These are phyloP conservation scores for Fistulifera solaris DNA, from an alignment of 108 stramenopile genomes.

Conservation along the genomic window DNA sequence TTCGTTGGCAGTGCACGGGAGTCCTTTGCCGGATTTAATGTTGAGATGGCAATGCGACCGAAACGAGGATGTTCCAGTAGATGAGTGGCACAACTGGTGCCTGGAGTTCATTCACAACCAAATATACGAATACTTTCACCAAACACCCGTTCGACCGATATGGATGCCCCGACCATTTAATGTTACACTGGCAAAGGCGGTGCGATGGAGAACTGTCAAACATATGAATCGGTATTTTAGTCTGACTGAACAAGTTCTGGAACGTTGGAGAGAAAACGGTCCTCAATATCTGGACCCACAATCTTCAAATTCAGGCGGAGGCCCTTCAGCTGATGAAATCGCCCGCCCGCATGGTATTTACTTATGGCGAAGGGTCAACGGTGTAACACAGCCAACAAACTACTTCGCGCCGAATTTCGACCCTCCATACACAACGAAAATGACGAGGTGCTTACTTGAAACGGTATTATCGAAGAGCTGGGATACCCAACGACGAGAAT, in stretches of 20 bases:
- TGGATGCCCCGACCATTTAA: conserved; percentile 81
- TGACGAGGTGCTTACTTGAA: conserved; percentile 61
- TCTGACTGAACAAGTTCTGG: conserved; percentile 69
- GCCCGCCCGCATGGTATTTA: conserved; percentile 79
- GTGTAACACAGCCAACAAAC: conserved; percentile 55
- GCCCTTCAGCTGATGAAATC: conserved; percentile 69
- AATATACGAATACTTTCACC: conserved; percentile 70
- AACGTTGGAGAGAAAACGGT: conserved; percentile 82
- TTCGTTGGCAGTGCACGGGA: conserved; percentile 65
- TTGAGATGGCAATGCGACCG: conserved; percentile 80
- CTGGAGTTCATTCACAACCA: conserved; percentile 89
- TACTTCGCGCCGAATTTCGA: conserved; percentile 87
- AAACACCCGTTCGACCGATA: conserved; percentile 36
- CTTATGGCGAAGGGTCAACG: conserved; percentile 47
- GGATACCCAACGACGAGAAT: conserved; percentile 76
- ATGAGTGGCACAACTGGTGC: conserved; percentile 89
- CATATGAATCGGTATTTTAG: conserved; percentile 91
- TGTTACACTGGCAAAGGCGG: conserved; percentile 72
- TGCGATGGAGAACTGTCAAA: conserved; percentile 84
- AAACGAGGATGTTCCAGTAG: conserved; percentile 69
- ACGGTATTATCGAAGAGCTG: conserved; percentile 77
- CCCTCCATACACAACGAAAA: conserved; percentile 83
- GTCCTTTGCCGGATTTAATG: conserved; percentile 68
- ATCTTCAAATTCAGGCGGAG: conserved; percentile 48
- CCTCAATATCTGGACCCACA: conserved; percentile 78